These are phyloP conservation scores for Cryptococcus deneoformans DNA, from an alignment of 1,284 basidiomycete species.

Conservation along the genomic window DNA sequence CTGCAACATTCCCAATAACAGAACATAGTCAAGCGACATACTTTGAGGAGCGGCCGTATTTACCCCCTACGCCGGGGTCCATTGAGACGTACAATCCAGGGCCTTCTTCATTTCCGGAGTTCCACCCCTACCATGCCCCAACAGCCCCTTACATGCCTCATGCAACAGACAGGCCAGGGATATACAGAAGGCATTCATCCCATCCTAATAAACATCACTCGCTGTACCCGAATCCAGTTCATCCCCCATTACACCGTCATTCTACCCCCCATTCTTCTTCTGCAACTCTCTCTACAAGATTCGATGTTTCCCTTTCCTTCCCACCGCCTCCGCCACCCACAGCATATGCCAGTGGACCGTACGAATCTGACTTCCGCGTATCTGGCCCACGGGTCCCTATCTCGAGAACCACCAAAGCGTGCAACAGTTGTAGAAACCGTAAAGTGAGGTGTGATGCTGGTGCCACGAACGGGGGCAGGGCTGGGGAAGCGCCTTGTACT, in stretches of 20 bases:
- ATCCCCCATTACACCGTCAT: neutral
- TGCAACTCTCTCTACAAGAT: neutral
- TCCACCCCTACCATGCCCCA: neutral
- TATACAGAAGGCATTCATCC: slow-evolving; percentile 23
- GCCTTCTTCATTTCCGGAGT: neutral
- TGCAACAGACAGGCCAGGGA: slow-evolving; percentile 13
- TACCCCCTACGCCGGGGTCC: neutral
- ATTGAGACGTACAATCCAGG: too few relatives aligned
- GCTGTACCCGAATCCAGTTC: neutral
- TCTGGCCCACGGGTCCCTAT: slow-evolving; percentile 39
- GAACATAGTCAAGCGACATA: slow-evolving; percentile 5
- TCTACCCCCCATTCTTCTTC: neutral
- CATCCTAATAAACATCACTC: slow-evolving; percentile 22
- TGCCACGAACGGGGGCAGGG: slow-evolving; percentile 16
- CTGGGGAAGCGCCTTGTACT: slow-evolving; percentile 28
- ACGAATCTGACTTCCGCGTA: slow-evolving; percentile 8
- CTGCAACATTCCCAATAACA: slow-evolving; percentile 8
- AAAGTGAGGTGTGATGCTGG: slow-evolving; percentile 47
- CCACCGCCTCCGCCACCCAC: slow-evolving; percentile 3
- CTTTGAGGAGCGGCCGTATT: slow-evolving; percentile 9
- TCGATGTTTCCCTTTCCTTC: neutral
- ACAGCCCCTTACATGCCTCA: neutral
- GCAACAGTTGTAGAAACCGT: slow-evolving; percentile 42
- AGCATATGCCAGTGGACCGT: slow-evolving; percentile 12
- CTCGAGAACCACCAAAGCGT: slow-evolving; percentile 45